These are phyloP conservation scores for Fusarium avenaceum DNA, from an alignment of 2,329 filamentous ascomycete species.

Conservation along the genomic window DNA sequence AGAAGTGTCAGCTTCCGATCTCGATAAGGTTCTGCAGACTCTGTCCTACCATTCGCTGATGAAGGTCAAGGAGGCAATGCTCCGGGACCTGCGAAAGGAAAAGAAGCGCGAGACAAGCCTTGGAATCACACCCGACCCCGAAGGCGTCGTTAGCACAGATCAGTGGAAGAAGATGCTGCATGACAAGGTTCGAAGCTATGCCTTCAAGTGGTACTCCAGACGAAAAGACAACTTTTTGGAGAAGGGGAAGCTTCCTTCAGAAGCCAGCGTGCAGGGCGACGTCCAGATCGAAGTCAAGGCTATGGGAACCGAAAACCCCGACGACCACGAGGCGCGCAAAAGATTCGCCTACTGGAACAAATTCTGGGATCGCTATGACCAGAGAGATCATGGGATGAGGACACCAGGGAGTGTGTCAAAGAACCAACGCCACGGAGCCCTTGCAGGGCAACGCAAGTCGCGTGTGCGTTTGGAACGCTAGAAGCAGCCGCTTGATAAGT, in stretches of 20 bases:
- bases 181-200: conserved; percentile 39
- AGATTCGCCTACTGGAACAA: conserved; percentile 43
- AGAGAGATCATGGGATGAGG: conserved; percentile 28
- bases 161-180: conserved; percentile 43
- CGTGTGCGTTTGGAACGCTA: not conserved
- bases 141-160: conserved; percentile 11
- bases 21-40: conserved; percentile 49
- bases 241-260: not conserved
- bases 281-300: conserved; percentile 17
- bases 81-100: conserved; percentile 39
- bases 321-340: conserved; percentile 34
- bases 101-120: conserved; percentile 37
- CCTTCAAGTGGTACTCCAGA: conserved; percentile 40
- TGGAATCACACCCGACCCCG: conserved; percentile 12
- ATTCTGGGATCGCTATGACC: conserved; percentile 49
- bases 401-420: not conserved
- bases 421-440: not conserved
- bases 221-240: conserved; percentile 23
- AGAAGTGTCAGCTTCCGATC: conserved; percentile 48
- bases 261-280: not conserved
- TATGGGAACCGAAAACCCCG: conserved; percentile 22
- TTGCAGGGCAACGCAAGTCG: not conserved
- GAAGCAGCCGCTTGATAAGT: not conserved
- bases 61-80: conserved; percentile 42
- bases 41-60: conserved; percentile 52